Percentiles rank a stretch among this genome's conserved stretches.
Evolutionary conservation across 208 protist genomes (phyloP).

Genomic region (Angomonas deanei): DNA sequence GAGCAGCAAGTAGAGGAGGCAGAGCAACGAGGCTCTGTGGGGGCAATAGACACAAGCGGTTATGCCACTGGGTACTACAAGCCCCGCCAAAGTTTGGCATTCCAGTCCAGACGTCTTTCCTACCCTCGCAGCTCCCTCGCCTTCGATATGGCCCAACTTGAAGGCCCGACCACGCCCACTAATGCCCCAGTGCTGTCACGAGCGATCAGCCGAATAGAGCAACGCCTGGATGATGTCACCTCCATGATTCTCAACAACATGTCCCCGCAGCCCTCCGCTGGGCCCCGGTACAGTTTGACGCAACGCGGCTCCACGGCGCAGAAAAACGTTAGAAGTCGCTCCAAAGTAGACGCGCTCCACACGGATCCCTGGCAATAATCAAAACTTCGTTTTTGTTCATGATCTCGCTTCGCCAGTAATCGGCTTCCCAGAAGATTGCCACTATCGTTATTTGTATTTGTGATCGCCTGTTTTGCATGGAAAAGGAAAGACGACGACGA

Average conservation of each 20-base stretch:
- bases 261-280: background rate
- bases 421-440: too few relatives aligned
- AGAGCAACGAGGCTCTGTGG: constrained; percentile 21
- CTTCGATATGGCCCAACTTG: constrained; percentile 15
- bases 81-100: constrained; percentile 11
- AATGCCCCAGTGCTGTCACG: constrained; percentile 28
- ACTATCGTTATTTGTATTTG: too few relatives aligned
- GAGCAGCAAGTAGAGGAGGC: constrained; percentile 68
- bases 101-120: background rate
- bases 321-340: background rate
- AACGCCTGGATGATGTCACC: constrained; percentile 60
- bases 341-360: too few relatives aligned
- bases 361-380: too few relatives aligned
- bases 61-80: constrained; percentile 62
- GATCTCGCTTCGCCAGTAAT: too few relatives aligned
- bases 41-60: constrained; percentile 39
- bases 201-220: constrained; percentile 57
- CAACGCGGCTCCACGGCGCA: background rate
- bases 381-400: too few relatives aligned
- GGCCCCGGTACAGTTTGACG: background rate
- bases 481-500: too few relatives aligned
- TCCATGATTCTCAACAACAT: constrained; percentile 33
- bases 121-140: background rate
- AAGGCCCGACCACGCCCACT: constrained; percentile 15
- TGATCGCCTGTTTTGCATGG: too few relatives aligned